Conservation (phyloP, 305 asterid species). For the Solanum hybrid region DNA sequence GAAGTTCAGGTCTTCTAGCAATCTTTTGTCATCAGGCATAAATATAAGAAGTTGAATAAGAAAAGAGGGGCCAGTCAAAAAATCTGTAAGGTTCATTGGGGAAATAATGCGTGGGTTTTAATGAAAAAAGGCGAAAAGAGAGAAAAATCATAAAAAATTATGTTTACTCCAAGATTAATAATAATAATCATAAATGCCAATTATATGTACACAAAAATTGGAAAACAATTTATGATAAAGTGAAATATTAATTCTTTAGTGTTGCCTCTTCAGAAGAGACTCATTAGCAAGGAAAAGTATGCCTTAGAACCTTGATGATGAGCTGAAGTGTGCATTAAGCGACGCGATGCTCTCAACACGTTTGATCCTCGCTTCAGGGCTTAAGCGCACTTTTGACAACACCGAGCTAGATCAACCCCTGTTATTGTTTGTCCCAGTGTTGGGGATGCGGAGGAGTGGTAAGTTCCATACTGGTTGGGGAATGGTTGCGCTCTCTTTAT, state of each 20-base stretch:
- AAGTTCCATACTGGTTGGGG: background rate
- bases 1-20: background rate
- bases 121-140: background rate
- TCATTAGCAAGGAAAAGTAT: background rate
- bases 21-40: background rate
- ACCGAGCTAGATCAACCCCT: background rate
- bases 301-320: background rate
- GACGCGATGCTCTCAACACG: background rate
- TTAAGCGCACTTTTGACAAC: background rate
- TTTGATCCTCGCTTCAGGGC: background rate
- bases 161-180: background rate
- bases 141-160: background rate
- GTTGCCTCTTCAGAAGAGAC: background rate
- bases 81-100: background rate
- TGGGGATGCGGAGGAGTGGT: background rate
- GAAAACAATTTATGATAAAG: background rate
- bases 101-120: background rate
- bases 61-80: background rate
- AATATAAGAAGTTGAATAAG: background rate
- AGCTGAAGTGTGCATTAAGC: background rate
- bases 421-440: background rate
- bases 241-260: background rate
- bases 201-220: background rate
- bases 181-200: background rate
- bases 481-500: background rate